Evolutionary conservation across 345 rosid species (phyloP).

Genomic region (Litchi chinensis): DNA sequence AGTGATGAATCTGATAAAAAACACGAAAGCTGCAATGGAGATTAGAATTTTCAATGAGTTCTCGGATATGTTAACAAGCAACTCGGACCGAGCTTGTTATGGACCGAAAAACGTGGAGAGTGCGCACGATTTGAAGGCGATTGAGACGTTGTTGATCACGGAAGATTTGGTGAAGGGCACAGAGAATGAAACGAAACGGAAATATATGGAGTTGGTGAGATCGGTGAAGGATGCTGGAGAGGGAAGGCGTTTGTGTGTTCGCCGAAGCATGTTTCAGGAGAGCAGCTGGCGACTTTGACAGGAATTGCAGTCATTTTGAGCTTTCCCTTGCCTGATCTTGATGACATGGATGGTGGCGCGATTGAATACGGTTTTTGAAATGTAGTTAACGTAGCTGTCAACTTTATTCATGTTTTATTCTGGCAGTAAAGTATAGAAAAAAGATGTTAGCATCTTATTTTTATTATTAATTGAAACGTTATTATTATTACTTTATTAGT

Average conservation of each 20-base stretch:
- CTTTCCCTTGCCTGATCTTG: conserved; percentile 13
- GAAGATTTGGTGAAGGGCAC: conserved; percentile 17
- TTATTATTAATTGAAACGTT: no score
- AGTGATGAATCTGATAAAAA: conserved; percentile 17
- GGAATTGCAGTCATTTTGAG: conserved; percentile 6
- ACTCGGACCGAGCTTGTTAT: conserved; percentile 21
- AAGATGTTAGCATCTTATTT: no score
- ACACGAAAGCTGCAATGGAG: conserved; percentile 12
- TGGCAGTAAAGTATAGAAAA: no score
- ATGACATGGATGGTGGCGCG: neutral
- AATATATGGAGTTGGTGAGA: conserved; percentile 17
- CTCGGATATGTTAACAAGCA: neutral
- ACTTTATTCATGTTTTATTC: no score
- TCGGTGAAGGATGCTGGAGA: conserved; percentile 21
- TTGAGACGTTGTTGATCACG: conserved; percentile 20
- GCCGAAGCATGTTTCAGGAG: conserved; percentile 13
- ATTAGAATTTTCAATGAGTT: conserved; percentile 21
- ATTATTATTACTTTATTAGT: no score
- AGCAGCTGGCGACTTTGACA: conserved; percentile 13
- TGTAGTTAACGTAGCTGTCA: no score
- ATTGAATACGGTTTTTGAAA: no score
- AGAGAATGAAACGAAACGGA: conserved; percentile 4
- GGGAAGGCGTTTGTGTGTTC: conserved; percentile 21
- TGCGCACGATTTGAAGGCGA: conserved; percentile 13
- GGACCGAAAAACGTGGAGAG: conserved; percentile 16